phyloP scores from a whole-genome alignment of 2,329 filamentous ascomycete genomes.

The Helotiales sp. region DNA sequence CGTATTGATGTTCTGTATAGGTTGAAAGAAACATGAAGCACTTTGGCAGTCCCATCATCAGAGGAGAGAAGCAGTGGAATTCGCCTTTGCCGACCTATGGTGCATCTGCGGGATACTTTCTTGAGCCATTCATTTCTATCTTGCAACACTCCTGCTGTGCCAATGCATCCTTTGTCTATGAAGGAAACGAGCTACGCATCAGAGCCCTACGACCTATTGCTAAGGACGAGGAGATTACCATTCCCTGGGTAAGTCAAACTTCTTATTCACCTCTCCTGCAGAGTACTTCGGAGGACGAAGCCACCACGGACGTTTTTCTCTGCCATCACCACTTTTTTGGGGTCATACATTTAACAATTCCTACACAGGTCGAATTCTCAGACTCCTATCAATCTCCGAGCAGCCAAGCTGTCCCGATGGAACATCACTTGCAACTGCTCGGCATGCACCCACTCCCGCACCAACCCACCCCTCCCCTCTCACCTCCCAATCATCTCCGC shows the following conservation, averaged over 20 bases:
- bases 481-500: background rate
- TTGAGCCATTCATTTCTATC: background rate
- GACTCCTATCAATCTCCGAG: background rate
- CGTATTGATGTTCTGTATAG: no score
- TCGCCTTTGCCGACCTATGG: background rate
- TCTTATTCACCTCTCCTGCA: no score
- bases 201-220: background rate
- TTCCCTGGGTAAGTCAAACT: no score
- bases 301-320: no score
- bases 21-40: no score
- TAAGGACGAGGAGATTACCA: background rate
- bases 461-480: background rate
- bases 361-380: background rate
- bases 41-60: no score
- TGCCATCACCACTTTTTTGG: no score
- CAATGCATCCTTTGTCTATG: background rate
- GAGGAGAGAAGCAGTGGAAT: no score
- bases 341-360: no score
- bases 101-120: background rate
- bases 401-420: background rate
- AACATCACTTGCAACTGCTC: background rate
- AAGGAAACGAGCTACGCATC: background rate
- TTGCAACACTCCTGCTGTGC: background rate
- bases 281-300: no score
- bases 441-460: background rate